phyloP scores from a whole-genome alignment of 805 yeast genomes.

The Candida coquimbonensis region DNA sequence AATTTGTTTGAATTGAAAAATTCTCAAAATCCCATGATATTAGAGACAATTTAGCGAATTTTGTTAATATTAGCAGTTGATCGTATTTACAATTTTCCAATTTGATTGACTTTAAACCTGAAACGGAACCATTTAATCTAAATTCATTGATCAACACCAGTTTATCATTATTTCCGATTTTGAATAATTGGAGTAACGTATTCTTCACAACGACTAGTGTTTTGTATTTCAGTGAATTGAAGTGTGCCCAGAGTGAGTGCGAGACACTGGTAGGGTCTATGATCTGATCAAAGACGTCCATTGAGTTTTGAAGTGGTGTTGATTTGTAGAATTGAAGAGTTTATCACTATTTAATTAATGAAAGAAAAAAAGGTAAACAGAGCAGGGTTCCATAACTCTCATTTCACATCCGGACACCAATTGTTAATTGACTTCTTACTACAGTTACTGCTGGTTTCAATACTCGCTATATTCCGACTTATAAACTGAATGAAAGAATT shows the following conservation, averaged over 20 bases:
- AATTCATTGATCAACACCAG: conserved; percentile 51
- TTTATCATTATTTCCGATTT: conserved; percentile 14
- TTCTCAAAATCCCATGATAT: conserved; percentile 56
- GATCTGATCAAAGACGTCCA: conserved; percentile 79
- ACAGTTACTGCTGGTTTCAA: too few relatives aligned
- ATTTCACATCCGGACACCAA: too few relatives aligned
- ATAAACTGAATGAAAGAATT: too few relatives aligned
- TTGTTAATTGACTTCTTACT: too few relatives aligned
- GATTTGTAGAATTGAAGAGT: too few relatives aligned
- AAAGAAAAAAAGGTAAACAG: too few relatives aligned
- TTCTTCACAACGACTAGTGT: conserved; percentile 69
- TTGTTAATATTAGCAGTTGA: conserved; percentile 58
- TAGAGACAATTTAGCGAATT: conserved; percentile 70
- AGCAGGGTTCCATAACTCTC: too few relatives aligned
- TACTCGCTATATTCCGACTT: too few relatives aligned
- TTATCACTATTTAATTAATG: too few relatives aligned
- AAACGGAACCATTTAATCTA: conserved; percentile 62
- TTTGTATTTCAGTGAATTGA: conserved; percentile 30
- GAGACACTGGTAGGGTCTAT: conserved; percentile 69
- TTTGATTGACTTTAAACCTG: conserved; percentile 46
- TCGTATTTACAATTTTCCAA: conserved; percentile 38
- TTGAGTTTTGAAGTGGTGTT: conserved; percentile 18
- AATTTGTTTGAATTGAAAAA: conserved; percentile 58
- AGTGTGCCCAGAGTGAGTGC: conserved; percentile 48
- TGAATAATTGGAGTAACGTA: conserved; percentile 41